phyloP scores from a whole-genome alignment of 345 rosid species.

The Brassica incana region DNA sequence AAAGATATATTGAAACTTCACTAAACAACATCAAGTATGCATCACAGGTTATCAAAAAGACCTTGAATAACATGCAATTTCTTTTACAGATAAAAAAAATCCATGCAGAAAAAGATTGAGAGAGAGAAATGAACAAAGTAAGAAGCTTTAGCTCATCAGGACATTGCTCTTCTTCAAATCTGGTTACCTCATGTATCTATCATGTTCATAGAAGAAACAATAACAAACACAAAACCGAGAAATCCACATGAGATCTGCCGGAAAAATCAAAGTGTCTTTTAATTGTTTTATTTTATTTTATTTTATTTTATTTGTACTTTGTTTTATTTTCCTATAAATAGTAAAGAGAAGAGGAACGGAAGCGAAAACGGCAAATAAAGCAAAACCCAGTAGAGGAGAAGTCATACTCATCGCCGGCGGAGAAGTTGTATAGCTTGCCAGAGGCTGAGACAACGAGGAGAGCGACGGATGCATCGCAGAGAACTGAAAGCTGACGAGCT shows the following conservation, averaged over 20 bases:
- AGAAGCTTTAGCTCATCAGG: constrained; percentile 25
- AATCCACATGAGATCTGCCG: constrained; percentile 12
- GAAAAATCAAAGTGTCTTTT: constrained; percentile 1
- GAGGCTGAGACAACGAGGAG: constrained; percentile 40
- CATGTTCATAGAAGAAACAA: constrained; percentile 11
- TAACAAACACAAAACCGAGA: constrained; percentile 2
- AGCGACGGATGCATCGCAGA: constrained; percentile 57
- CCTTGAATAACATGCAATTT: constrained; percentile 22
- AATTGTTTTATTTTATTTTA: not conserved
- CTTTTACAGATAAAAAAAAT: not conserved
- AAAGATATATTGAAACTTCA: constrained; percentile 14
- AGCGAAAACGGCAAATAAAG: not conserved
- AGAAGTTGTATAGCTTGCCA: constrained; percentile 39
- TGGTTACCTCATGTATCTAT: constrained; percentile 13
- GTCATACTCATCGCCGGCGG: constrained; percentile 38
- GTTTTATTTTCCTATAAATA: not conserved
- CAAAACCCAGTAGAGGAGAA: constrained; percentile 2
- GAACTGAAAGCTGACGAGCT: constrained; percentile 73
- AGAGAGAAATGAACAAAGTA: constrained; percentile 6
- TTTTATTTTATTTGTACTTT: not conserved
- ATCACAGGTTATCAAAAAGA: constrained; percentile 22
- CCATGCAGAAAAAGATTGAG: constrained; percentile 20
- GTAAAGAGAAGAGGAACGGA: not conserved
- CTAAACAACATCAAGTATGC: constrained; percentile 1
- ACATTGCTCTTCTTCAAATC: constrained; percentile 4